Conservation (phyloP, 345 rosid genomes). For the Eutrema japonicum region DNA sequence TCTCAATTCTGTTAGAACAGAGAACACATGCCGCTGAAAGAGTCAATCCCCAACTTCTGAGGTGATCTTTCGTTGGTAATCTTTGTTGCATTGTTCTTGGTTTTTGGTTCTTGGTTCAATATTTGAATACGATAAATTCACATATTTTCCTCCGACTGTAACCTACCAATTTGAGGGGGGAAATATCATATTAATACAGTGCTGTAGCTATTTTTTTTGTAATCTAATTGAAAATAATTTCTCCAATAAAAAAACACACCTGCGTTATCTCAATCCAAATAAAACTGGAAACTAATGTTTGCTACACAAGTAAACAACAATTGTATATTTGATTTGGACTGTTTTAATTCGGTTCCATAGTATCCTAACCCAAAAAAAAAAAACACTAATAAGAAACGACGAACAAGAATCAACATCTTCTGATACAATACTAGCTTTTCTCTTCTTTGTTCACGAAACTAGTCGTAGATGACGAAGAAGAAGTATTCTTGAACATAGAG, state of each 20-base stretch:
- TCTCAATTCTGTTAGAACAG: too few species aligned
- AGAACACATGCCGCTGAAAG: too few species aligned
- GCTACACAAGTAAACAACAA: conserved; percentile 13
- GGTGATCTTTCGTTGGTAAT: too few species aligned
- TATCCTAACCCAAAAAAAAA: not conserved
- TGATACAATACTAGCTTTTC: conserved; percentile 45
- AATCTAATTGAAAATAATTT: not conserved
- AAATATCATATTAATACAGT: not conserved
- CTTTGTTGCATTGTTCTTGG: too few species aligned
- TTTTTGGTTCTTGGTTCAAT: too few species aligned
- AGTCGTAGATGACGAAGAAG: conserved; percentile 44
- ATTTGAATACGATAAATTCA: too few species aligned
- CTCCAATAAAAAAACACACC: not conserved
- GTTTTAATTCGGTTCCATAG: conserved; percentile 13
- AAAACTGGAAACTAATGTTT: not conserved
- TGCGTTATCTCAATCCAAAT: not conserved
- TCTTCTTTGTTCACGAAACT: conserved; percentile 46
- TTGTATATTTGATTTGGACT: conserved; percentile 31
- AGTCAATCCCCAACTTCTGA: too few species aligned
- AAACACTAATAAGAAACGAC: conserved; percentile 11
- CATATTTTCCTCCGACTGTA: too few species aligned
- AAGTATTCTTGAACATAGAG: conserved; percentile 52
- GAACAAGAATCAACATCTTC: conserved; percentile 37
- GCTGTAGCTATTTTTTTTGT: not conserved
- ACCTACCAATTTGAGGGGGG: too few species aligned